Evolutionary conservation across 345 rosid species (phyloP), one percentile per base, ranked within the genome.

Genomic region (Eucalyptus urophylla): DNA sequence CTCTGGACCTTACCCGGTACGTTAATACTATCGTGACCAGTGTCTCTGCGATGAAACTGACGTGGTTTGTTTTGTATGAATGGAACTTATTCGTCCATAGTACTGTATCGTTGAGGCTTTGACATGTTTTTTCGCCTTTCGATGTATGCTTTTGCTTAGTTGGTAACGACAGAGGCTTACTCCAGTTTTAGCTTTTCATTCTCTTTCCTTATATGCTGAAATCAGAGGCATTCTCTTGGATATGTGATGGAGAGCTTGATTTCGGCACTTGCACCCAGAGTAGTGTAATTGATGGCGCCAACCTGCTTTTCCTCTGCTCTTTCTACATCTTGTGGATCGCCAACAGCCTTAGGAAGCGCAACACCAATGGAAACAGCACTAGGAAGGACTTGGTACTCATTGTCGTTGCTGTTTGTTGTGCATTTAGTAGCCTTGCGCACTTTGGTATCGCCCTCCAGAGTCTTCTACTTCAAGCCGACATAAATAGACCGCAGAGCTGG

Each of bases 241-340:
- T 93, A 86, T 95, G 99, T 90, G 91, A 89, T 7, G 93, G 93
- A 80, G 91, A 93, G 37, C 89, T 93, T 65, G 91, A 91, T 86
- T 89, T 90, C 45, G 94, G 96, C 86, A 87, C 89, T 86, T 95
- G 98, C 94, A 91, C 91, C 51, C 97, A 93, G 88, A 92, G 96
- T 89, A 91, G 93, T 40, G 87, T 91, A 49, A 91, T 96, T 76
- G 98, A 95, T 90, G 92, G 88, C 24, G 24, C 94, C 50, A 97
- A 96, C 89, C 87, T 96, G 51, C 49, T 93, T 29, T 97, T 96
- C 80, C 92, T 96, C 60, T 91, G 88, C 88, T 88, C 92, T 86
- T 97, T 97, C 93, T 96, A 89, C 92, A 83, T 95, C 62, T 90
- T 92, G 87, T 92, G 94, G 93, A 25, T 96, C 83, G 91, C 88